Base-by-base conservation (phyloP, 306 rosid genomes). In the Macrotyloma uniflorum region DNA sequence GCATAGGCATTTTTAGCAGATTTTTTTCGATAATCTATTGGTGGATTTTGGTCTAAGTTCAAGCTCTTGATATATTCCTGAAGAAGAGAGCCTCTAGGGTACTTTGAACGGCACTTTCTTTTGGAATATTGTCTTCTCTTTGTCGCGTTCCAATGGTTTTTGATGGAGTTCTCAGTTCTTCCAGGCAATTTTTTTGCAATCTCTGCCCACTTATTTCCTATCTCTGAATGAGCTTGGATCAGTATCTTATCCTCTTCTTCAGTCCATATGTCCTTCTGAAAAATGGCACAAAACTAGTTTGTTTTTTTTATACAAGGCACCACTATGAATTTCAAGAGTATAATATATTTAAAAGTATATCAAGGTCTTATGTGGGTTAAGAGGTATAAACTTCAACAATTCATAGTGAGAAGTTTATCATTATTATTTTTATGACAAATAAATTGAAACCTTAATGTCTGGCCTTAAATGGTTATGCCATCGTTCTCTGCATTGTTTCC, bases 401-500 rank as follows among this genome's bases (percentile, higher is more conserved):
- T 71, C 22, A n/a, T 11, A 26, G 2, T 9, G 42, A 74, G 4
- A 58, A 45, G 15, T 61, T 47, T 45, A 12, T 40, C 4, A 15
- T 10, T 23, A 38, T 20, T 36, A 59, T 74, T 33, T 50, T 3
- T 65, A 16, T 75, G 30, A 64, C 22, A 75, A 61, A 66, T 68
- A 65, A 75, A 26, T 54, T 19, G 59, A 47, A 66, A 95, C 99
- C 98, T 91, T 95, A 70, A 95, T 95, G 83, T 93, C 98, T 18
- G 99, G 99, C 75, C 90, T 86, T 58, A 95, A 89, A 81, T 95
- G 98, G 76, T 95, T 95, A 82, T 95, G 98, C 98, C 98, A 95
- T 80, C 98, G 82, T 80, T 95, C 98, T 84, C 98, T 89, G 75
- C 98, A 95, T 12, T 93, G 98, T 77, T 95, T 95, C 49, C 99